phyloP scores from a whole-genome alignment of 345 rosid species.

The Geranium brycei region DNA sequence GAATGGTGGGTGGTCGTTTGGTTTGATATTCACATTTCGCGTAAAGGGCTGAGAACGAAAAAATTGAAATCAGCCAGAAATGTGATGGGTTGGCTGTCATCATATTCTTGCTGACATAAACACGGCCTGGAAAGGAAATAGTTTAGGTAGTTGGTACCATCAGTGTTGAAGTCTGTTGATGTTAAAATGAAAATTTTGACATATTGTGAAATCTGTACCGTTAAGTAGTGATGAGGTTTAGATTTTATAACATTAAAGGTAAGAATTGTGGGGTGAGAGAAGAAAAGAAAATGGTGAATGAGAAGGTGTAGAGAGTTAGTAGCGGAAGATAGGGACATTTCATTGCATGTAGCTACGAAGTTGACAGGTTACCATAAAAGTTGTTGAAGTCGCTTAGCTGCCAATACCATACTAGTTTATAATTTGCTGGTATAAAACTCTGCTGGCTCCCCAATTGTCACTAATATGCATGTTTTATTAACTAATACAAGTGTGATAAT shows the following conservation, averaged over 20 bases:
- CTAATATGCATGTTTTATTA: too few relatives aligned
- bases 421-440: not conserved
- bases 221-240: too few relatives aligned
- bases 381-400: not conserved
- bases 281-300: not conserved
- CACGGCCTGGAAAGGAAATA: not conserved
- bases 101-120: not conserved
- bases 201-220: too few relatives aligned
- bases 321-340: not conserved
- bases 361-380: not conserved
- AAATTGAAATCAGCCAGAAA: too few relatives aligned
- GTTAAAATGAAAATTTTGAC: too few relatives aligned
- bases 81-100: too few relatives aligned
- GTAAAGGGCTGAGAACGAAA: too few relatives aligned
- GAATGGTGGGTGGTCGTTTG: too few relatives aligned
- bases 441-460: not conserved
- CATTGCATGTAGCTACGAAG: not conserved
- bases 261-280: not conserved
- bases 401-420: not conserved
- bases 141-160: not conserved
- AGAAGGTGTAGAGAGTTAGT: not conserved
- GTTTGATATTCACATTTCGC: too few relatives aligned
- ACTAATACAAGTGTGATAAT: too few relatives aligned
- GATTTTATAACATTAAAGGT: too few relatives aligned
- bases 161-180: too few relatives aligned